These are phyloP conservation scores for Blastobotrys apis DNA, from an alignment of 1,139 yeast species.

Conservation along the genomic window DNA sequence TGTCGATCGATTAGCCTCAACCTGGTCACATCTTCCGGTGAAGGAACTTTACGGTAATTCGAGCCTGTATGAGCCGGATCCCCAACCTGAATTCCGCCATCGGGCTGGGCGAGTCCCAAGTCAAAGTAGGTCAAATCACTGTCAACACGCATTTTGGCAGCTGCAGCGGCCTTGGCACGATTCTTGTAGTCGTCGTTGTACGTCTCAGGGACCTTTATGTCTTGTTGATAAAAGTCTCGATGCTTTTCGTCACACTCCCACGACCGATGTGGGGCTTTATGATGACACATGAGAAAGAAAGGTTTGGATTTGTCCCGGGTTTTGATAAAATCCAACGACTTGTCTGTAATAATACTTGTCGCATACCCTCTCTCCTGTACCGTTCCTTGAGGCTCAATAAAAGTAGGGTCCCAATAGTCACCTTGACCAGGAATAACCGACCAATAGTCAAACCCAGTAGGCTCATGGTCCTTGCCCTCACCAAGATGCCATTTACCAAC, in stretches of 20 bases:
- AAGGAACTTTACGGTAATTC: conserved; percentile 12
- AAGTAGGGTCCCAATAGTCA: conserved; percentile 12
- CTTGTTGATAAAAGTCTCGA: conserved; percentile 7
- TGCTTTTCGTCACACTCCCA: conserved; percentile 13
- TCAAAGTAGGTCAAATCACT: conserved; percentile 14
- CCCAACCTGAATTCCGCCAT: conserved; percentile 7
- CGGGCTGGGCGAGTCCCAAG: conserved; percentile 13
- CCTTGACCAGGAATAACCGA: conserved; percentile 14
- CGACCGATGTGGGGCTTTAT: conserved; percentile 16
- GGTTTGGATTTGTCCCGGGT: conserved; percentile 8
- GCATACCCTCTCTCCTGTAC: conserved; percentile 11
- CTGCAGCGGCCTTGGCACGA: conserved; percentile 14
- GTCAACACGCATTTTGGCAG: conserved; percentile 15
- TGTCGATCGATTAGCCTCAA: conserved; percentile 9
- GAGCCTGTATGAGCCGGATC: neutral
- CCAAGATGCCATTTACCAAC: conserved; percentile 14
- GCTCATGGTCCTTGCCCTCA: conserved; percentile 11
- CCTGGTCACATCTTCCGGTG: conserved; percentile 6
- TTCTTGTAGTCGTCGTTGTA: conserved; percentile 14
- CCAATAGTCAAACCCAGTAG: conserved; percentile 14
- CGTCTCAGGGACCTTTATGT: conserved; percentile 13
- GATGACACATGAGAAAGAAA: conserved; percentile 15
- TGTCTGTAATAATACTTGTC: conserved; percentile 13
- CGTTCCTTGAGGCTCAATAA: conserved; percentile 12
- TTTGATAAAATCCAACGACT: conserved; percentile 6